A percentile compares a stretch with the other conserved stretches of the same genome.
Evolutionary conservation across 805 yeast genomes (phyloP).

Genomic region (Zygotorulaspora danielsina): DNA sequence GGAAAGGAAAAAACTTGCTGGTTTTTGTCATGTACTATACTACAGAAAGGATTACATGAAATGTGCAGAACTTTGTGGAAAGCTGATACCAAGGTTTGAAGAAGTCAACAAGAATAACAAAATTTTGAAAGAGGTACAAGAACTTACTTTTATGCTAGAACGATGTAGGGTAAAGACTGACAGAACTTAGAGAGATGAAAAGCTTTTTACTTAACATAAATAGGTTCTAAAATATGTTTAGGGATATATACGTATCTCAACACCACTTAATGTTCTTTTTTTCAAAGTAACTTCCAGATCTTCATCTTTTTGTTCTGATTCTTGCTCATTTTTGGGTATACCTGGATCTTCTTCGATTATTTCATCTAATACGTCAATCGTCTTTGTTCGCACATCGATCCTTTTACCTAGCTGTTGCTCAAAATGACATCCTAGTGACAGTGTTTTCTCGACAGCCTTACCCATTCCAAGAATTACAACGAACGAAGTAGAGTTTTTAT

Average conservation of each 20-base stretch:
- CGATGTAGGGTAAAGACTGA: slow-evolving; percentile 7
- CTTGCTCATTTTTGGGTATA: slow-evolving; percentile 29
- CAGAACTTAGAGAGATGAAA: neutral
- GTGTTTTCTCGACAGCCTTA: slow-evolving; percentile 55
- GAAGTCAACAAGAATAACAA: slow-evolving; percentile 39
- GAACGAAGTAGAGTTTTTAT: slow-evolving; percentile 42
- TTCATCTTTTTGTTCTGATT: slow-evolving; percentile 29
- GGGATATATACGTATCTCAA: slow-evolving; percentile 41
- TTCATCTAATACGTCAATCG: slow-evolving; percentile 71
- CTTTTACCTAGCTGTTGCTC: slow-evolving; percentile 45
- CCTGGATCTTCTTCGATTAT: slow-evolving; percentile 34
- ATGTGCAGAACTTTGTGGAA: slow-evolving; percentile 46
- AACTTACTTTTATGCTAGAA: slow-evolving; percentile 37
- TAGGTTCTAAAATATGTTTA: slow-evolving; percentile 3
- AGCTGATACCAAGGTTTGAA: slow-evolving; percentile 36
- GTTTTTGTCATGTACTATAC: slow-evolving; percentile 61
- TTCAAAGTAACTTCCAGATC: slow-evolving; percentile 34
- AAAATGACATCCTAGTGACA: slow-evolving; percentile 60
- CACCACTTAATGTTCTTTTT: slow-evolving; percentile 40
- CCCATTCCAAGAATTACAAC: slow-evolving; percentile 75
- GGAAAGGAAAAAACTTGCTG: slow-evolving; percentile 51
- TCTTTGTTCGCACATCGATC: slow-evolving; percentile 60
- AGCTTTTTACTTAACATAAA: neutral
- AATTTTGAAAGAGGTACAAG: slow-evolving; percentile 48
- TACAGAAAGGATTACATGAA: slow-evolving; percentile 47